Evolutionary conservation across 768 basidiomycete genomes (phyloP).

Genomic region (Suillus alpinus): DNA sequence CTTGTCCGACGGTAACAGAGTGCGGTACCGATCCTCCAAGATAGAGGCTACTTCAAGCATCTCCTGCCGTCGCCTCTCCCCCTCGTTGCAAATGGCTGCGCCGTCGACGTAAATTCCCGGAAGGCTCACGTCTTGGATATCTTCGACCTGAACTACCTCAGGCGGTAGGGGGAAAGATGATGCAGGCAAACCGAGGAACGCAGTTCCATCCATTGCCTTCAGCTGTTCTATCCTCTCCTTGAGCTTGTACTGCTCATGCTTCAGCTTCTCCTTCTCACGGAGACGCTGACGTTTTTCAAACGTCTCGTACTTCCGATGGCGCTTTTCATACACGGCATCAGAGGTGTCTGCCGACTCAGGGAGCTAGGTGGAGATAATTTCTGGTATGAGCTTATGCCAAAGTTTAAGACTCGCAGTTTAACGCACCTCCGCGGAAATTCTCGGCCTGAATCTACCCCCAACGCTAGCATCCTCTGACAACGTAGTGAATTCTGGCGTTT

Average conservation of each 20-base stretch:
- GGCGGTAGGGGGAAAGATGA: conserved; percentile 48
- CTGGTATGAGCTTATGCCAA: conserved; percentile 2
- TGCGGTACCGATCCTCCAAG: conserved; percentile 71
- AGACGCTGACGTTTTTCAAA: conserved; percentile 84
- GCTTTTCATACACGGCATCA: conserved; percentile 76
- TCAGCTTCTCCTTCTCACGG: conserved; percentile 88
- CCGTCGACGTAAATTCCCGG: conserved; percentile 39
- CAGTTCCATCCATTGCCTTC: conserved; percentile 64
- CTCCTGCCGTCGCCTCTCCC: conserved; percentile 69
- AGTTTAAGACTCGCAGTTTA: neutral
- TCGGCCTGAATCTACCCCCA: conserved; percentile 68
- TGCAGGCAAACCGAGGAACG: conserved; percentile 64
- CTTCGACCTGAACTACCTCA: conserved; percentile 22
- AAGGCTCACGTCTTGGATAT: conserved; percentile 25
- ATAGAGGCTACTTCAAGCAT: conserved; percentile 68
- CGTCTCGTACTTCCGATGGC: conserved; percentile 83
- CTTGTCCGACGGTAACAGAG: conserved; percentile 69
- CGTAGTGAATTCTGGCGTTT: conserved; percentile 69
- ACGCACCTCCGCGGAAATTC: conserved; percentile 70
- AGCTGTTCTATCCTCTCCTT: conserved; percentile 87
- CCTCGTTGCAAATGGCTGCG: conserved; percentile 46
- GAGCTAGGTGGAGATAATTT: neutral
- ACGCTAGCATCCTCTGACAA: conserved; percentile 51
- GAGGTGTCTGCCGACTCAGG: conserved; percentile 66
- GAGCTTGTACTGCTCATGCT: conserved; percentile 89